Percentiles rank a stretch among this genome's conserved stretches.
Evolutionary conservation across 495 filamentous ascomycete genomes (phyloP).

Genomic region (Rostrohypoxylon terebratum): DNA sequence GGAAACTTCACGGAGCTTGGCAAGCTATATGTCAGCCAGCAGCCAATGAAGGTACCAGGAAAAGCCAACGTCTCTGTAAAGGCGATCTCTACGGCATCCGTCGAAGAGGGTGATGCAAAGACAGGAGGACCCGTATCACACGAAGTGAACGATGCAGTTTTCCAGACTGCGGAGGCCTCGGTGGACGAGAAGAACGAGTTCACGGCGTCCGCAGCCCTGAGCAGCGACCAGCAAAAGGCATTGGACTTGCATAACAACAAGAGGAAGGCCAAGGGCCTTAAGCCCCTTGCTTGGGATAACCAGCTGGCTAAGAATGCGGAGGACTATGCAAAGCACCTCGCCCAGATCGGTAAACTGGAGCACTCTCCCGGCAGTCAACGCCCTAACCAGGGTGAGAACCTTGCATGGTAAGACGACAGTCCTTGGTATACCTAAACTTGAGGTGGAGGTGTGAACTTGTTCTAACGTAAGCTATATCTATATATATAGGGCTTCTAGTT

Average conservation of each 20-base stretch:
- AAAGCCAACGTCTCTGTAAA: slow-evolving; percentile 18
- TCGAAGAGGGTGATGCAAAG: not conserved
- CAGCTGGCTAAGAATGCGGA: slow-evolving; percentile 51
- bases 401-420: slow-evolving; percentile 49
- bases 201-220: slow-evolving; percentile 29
- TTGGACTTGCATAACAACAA: slow-evolving; percentile 50
- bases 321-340: slow-evolving; percentile 51
- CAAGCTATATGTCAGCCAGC: slow-evolving; percentile 52
- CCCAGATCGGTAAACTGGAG: slow-evolving; percentile 45
- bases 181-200: slow-evolving; percentile 12
- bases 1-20: slow-evolving; percentile 57
- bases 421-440: not conserved
- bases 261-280: slow-evolving; percentile 44
- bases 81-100: slow-evolving; percentile 1
- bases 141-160: slow-evolving; percentile 5
- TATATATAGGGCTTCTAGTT: slow-evolving; percentile 32
- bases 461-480: slow-evolving; percentile 1
- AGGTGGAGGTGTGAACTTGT: not conserved
- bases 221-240: slow-evolving; percentile 43
- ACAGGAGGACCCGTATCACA: slow-evolving; percentile 23
- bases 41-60: slow-evolving; percentile 42
- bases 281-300: slow-evolving; percentile 51
- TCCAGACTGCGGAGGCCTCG: slow-evolving; percentile 4
- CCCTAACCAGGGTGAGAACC: slow-evolving; percentile 56
- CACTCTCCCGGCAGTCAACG: slow-evolving; percentile 50